These are phyloP conservation scores for Neurospora sp. DNA, from an alignment of 495 filamentous ascomycete species.

Conservation along the genomic window DNA sequence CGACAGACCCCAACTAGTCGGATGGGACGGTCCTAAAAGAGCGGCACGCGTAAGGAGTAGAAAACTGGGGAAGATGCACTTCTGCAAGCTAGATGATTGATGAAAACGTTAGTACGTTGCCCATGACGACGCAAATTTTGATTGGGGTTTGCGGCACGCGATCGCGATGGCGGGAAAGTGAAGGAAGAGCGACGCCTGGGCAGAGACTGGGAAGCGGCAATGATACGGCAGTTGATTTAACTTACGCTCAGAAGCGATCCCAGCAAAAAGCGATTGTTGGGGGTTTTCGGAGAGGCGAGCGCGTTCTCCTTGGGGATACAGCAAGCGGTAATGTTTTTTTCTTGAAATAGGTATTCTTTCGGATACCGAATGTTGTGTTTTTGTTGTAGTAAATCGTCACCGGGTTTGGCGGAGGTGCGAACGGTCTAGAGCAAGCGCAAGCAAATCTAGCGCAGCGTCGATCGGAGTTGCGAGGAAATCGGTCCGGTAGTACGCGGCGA, in stretches of 20 bases:
- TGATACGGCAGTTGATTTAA: neutral
- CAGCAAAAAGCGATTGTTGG: constrained; percentile 17
- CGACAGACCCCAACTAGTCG: constrained; percentile 17
- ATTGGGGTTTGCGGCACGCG: neutral
- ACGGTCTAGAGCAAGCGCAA: constrained; percentile 9
- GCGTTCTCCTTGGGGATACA: neutral
- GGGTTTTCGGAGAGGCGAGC: neutral
- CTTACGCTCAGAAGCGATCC: constrained; percentile 25
- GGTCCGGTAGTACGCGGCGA: constrained; percentile 8
- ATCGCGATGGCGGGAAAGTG: neutral
- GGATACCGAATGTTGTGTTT: constrained; percentile 10
- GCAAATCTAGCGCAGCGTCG: constrained; percentile 11
- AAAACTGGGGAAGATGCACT: constrained; percentile 20
- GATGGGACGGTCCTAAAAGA: constrained; percentile 3
- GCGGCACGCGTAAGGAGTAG: constrained; percentile 8
- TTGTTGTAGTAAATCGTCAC: constrained; percentile 18
- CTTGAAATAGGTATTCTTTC: constrained; percentile 5
- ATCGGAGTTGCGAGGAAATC: constrained; percentile 5
- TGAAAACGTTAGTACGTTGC: neutral
- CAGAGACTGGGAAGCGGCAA: neutral
- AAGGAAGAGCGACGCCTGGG: neutral
- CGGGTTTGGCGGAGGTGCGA: constrained; percentile 12
- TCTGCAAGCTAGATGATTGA: constrained; percentile 8
- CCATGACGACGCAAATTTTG: neutral
- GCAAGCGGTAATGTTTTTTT: constrained; percentile 1